Evolutionary conservation across 805 yeast genomes (phyloP).

Genomic region (Starmerella bombi): DNA sequence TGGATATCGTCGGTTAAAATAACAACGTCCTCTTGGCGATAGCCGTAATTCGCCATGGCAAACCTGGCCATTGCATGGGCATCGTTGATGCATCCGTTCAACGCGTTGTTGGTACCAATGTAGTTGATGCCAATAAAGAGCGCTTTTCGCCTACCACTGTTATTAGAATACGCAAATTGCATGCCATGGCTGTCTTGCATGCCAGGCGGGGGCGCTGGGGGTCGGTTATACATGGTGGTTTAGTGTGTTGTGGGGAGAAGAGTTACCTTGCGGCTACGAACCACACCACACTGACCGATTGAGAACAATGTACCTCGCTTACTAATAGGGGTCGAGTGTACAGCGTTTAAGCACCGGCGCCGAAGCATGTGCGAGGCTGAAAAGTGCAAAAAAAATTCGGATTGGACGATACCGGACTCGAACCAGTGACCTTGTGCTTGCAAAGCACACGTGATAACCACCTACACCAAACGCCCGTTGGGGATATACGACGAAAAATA

Average conservation of each 20-base stretch:
- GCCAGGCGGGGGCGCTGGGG: constrained; percentile 26
- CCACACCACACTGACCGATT: too few relatives aligned
- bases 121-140: constrained; percentile 68
- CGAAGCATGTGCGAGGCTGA: too few relatives aligned
- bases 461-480: constrained; percentile 21
- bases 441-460: constrained; percentile 23
- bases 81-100: constrained; percentile 75
- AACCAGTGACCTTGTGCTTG: constrained; percentile 23
- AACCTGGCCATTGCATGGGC: constrained; percentile 36
- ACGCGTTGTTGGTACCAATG: constrained; percentile 44
- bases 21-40: constrained; percentile 30
- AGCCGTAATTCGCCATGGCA: constrained; percentile 29
- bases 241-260: too few relatives aligned
- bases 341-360: too few relatives aligned
- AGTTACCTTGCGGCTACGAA: too few relatives aligned
- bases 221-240: constrained; percentile 9
- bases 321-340: too few relatives aligned
- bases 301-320: too few relatives aligned
- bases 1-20: constrained; percentile 30
- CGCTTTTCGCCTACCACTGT: constrained; percentile 64
- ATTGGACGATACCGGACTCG: constrained; percentile 23
- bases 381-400: constrained; percentile 2
- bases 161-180: constrained; percentile 49
- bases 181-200: constrained; percentile 26
- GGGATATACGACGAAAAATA: background rate